phyloP scores from a whole-genome alignment of 768 basidiomycete species.

The Rhodosporidiobolus odoratus region DNA sequence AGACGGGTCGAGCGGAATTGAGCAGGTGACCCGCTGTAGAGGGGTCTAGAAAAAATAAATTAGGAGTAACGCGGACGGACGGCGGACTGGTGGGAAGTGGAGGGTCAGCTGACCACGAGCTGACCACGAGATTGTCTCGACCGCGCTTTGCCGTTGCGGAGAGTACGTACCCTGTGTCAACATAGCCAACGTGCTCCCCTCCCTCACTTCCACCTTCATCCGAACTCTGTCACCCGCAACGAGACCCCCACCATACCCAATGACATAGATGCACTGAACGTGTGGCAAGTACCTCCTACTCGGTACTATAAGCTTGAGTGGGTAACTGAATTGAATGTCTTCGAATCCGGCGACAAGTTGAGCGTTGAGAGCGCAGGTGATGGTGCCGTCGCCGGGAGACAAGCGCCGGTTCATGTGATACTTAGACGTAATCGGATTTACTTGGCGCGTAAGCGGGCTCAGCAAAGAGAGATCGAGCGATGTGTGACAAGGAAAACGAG shows the following conservation, averaged over 20 bases:
- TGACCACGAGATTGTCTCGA: too few relatives aligned
- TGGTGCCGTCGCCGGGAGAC: slow-evolving; percentile 23
- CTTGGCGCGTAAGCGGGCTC: neutral
- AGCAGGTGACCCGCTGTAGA: too few relatives aligned
- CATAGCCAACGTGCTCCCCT: slow-evolving; percentile 60
- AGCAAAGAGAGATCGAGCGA: neutral
- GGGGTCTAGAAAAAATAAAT: slow-evolving; percentile 73
- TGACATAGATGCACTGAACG: slow-evolving; percentile 53
- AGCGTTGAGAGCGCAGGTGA: neutral
- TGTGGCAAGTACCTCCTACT: slow-evolving; percentile 4
- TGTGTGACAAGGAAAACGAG: neutral
- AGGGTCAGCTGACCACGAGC: neutral
- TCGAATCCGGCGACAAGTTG: neutral
- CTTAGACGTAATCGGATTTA: neutral
- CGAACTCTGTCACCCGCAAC: slow-evolving; percentile 75
- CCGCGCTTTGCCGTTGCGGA: too few relatives aligned
- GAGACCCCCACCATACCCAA: slow-evolving; percentile 87
- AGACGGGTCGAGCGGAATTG: slow-evolving; percentile 68
- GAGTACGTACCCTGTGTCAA: slow-evolving; percentile 66
- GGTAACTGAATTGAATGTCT: slow-evolving; percentile 32
- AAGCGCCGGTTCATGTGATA: slow-evolving; percentile 1
- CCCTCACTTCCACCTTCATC: slow-evolving; percentile 59
- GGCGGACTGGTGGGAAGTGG: slow-evolving; percentile 54
- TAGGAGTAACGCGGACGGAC: slow-evolving; percentile 83
- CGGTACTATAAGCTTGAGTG: slow-evolving; percentile 38